A percentile compares a stretch with the other conserved stretches of the same genome.
These are phyloP conservation scores for Cytospora chrysosperma DNA, from an alignment of 2,329 filamentous ascomycete genomes.

Conservation along the genomic window DNA sequence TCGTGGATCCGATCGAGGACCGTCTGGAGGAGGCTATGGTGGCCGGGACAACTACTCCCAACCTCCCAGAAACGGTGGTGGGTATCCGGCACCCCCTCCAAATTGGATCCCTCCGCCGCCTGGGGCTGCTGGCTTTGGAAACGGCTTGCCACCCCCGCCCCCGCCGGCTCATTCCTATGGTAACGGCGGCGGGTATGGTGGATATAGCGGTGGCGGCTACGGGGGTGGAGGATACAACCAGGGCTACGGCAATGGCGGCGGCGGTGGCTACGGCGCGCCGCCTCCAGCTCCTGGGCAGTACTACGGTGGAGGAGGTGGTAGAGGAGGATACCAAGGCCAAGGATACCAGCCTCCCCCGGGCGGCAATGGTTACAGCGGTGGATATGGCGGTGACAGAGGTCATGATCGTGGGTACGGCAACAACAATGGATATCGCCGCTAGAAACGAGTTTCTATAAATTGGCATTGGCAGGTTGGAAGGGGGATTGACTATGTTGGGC, in stretches of 20 bases:
- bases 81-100: constrained; percentile 31
- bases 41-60: constrained; percentile 25
- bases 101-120: constrained; percentile 46
- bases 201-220: constrained; percentile 5
- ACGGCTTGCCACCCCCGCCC: constrained; percentile 46
- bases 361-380: constrained; percentile 20
- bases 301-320: constrained; percentile 12
- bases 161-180: constrained; percentile 36
- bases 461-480: no score
- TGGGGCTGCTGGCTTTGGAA: constrained; percentile 43
- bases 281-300: constrained; percentile 17
- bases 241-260: constrained; percentile 12
- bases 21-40: constrained; percentile 17
- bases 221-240: constrained; percentile 18
- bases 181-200: constrained; percentile 21
- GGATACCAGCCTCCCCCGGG: constrained; percentile 18
- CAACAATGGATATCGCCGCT: constrained; percentile 21
- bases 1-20: constrained; percentile 18
- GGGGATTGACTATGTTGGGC: not conserved
- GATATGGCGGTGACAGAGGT: constrained; percentile 17
- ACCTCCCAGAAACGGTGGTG: constrained; percentile 20
- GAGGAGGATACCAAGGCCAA: constrained; percentile 7
- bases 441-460: not conserved
- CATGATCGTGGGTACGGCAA: constrained; percentile 20
- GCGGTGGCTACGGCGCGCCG: constrained; percentile 19